Evolutionary conservation across 805 yeast species (phyloP), one percentile per base, ranked within the genome.

Genomic region (Monosporozyma aquatica): DNA sequence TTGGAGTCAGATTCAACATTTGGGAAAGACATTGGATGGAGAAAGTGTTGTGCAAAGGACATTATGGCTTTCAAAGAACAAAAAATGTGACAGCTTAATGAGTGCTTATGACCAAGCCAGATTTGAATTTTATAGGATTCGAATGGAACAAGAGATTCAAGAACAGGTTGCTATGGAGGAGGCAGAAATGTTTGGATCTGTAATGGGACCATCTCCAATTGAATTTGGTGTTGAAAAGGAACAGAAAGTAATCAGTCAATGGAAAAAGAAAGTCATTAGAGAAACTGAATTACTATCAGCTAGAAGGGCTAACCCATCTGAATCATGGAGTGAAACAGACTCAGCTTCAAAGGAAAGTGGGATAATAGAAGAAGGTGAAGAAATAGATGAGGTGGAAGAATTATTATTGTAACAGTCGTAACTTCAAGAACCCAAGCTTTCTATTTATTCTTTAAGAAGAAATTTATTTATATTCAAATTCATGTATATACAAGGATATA

Each of bases 51-150:
- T 83, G 2, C 90, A 82, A 59, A 73, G 92, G 60, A 72, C 89
- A 1, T 45, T 82, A 35, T 78, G 72, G 58, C 56, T 84, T 32
- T 55, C 76, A 41, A 62, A 68, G 18, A 63, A 62, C 11, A 58
- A 65, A 5, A 45, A 55, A 6, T 43, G 51, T 37, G 48, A 50
- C 21, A 51, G 59, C 30, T 56, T 80, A 22, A 59, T 72, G 37
- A 77, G 76, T 14, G 94, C 95, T 0, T 92, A 90, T 58, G 90
- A 86, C 55, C 75, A 76, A 55, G 87, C 97, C 2, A 74, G 95
- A 51, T 78, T 75, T 50, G 97, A 92, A 64, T 92, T 86, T 59
- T 92, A 92, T 62, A 74, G 82, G 51, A 69, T 86, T 45, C 78
- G 96, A 58, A 85, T 87, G 72, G 78, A 82, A 46, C 82, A 84